phyloP scores from a whole-genome alignment of 2,329 filamentous ascomycete species.

The Beauveria australis region DNA sequence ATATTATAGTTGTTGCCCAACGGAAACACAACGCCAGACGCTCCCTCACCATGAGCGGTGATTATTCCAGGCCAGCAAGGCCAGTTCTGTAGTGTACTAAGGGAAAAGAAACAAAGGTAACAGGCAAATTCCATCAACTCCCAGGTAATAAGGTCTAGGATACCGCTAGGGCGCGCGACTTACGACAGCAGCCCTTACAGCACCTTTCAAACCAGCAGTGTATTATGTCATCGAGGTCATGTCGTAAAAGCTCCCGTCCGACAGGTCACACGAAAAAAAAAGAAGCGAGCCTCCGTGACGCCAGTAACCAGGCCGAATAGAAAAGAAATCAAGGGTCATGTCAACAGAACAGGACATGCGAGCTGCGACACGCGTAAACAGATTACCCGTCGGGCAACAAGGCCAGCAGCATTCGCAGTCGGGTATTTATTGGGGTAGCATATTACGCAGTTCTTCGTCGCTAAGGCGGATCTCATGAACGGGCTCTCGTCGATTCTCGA shows the following conservation, averaged over 20 bases:
- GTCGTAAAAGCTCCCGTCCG: background rate
- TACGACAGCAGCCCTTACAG: background rate
- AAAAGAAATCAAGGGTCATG: background rate
- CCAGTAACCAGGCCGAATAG: background rate
- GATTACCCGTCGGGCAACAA: background rate
- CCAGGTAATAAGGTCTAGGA: background rate
- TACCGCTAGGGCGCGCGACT: background rate
- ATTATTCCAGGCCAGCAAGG: constrained; percentile 4
- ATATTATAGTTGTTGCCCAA: background rate
- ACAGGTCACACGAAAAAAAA: background rate
- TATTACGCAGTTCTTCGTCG: constrained; percentile 64
- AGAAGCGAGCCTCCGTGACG: background rate
- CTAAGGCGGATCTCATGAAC: constrained; percentile 71
- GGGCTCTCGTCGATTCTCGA: constrained; percentile 68
- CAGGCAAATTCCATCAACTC: constrained; percentile 4
- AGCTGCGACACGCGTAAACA: background rate
- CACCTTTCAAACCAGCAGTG: background rate
- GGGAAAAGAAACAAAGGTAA: background rate
- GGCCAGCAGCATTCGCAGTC: background rate
- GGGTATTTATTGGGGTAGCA: constrained; percentile 50
- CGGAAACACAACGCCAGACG: constrained; percentile 1
- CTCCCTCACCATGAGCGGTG: background rate
- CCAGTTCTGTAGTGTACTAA: constrained; percentile 9
- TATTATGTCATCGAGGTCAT: constrained; percentile 7
- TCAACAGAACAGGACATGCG: background rate